Evolutionary conservation across 345 rosid species (phyloP), one percentile per base, ranked within the genome.

Genomic region (Citrus hindsii): DNA sequence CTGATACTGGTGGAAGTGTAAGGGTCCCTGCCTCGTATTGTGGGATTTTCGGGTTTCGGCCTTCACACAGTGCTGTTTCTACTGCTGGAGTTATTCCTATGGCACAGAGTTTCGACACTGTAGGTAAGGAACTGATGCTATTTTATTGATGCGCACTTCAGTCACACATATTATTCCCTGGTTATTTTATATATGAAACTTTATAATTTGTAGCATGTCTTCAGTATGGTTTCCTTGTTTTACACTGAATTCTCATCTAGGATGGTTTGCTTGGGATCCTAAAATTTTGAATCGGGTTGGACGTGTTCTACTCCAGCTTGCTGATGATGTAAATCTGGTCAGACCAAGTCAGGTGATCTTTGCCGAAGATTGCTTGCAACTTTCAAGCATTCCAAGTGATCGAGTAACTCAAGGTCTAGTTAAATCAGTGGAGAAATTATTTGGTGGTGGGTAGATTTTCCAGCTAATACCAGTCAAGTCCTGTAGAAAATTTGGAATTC

Each of bases 41-140:
- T 63, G 89, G 96, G 30, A 90, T 91, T 82, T 84, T 89, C 1
- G 98, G 99, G 24, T 86, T 92, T 76, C 83, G 94, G 21, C 96
- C 98, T 77, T 95, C 99, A 3, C 94, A 89, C 28, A 78, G 81
- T 67, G 89, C 78, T 38, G 83, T 93, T 79, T 86, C 93, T 28
- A 87, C 88, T 4, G 77, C 61, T 7, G 96, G 97, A 78, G 94
- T 93, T 56, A 85, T 85, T 84, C 96, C 98, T 27, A 77, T 93
- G 98, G 89, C 98, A 63, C 99, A 91, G 77, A 92, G 96, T 76
- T 92, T 93, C 53, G 98, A 95, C 85, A 92, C 99, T 71, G 98
- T 92, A 32, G 99, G 99, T 93, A 86, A 89, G 79, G 35, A 82
- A 32, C 24, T 10, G 16, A 53, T 10, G 53, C 35, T 38, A 25